Conservation (phyloP, 306 rosid genomes). For the Potentilla sterilis region DNA sequence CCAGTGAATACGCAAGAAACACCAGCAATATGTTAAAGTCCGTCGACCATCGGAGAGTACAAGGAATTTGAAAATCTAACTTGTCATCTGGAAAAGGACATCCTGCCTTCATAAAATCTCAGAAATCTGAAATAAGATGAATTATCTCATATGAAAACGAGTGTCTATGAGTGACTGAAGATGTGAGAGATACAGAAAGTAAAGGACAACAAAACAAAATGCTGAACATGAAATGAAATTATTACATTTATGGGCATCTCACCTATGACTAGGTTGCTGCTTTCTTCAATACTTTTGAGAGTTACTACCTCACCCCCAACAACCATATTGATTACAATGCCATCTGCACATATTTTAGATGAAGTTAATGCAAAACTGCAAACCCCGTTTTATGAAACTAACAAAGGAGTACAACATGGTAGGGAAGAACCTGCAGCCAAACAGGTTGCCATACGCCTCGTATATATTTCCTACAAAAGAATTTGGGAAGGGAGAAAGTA, state of each 20-base stretch:
- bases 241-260: constrained; percentile 96
- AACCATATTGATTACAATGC: constrained; percentile 90
- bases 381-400: constrained; percentile 17
- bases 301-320: constrained; percentile 89
- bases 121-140: constrained; percentile 62
- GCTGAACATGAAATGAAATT: constrained; percentile 26
- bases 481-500: constrained; percentile 18
- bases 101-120: constrained; percentile 62
- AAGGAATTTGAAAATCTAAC: constrained; percentile 29
- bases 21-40: constrained; percentile 18
- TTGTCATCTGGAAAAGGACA: constrained; percentile 25
- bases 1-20: constrained; percentile 13
- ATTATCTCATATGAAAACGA: constrained; percentile 11
- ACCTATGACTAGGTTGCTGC: constrained; percentile 65
- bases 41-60: constrained; percentile 21
- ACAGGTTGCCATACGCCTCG: constrained; percentile 73
- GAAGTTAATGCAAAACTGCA: constrained; percentile 30
- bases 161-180: not conserved
- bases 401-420: constrained; percentile 25
- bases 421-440: constrained; percentile 74
- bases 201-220: not conserved
- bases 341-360: constrained; percentile 53
- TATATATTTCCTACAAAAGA: constrained; percentile 70
- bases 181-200: not conserved
- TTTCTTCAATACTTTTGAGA: constrained; percentile 76